Percentiles rank a stretch among this genome's conserved stretches.
Evolutionary conservation across 495 filamentous ascomycete species (phyloP).

Genomic region (Chaetomidium leptoderma): DNA sequence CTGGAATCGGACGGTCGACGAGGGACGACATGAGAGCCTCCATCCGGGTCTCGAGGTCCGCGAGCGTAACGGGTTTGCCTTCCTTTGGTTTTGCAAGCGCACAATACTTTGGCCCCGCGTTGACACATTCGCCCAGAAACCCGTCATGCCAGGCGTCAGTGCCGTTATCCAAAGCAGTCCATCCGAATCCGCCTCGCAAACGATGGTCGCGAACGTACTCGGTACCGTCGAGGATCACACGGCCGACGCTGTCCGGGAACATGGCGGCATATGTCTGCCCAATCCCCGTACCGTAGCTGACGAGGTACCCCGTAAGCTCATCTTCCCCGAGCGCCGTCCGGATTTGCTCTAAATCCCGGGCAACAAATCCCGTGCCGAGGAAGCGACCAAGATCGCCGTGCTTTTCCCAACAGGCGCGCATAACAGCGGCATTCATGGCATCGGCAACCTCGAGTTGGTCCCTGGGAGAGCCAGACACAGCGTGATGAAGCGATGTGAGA

Average conservation of each 20-base stretch:
- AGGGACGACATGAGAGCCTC: constrained; percentile 34
- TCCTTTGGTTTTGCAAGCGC: constrained; percentile 35
- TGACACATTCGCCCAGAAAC: constrained; percentile 46
- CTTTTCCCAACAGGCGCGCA: constrained; percentile 42
- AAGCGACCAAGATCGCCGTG: constrained; percentile 44
- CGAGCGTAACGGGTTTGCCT: constrained; percentile 30
- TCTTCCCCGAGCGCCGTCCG: constrained; percentile 45
- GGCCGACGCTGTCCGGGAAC: constrained; percentile 46
- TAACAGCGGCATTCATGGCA: constrained; percentile 39
- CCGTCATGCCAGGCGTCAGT: constrained; percentile 47
- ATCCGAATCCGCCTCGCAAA: constrained; percentile 42
- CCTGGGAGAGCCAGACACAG: constrained; percentile 30
- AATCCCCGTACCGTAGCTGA: constrained; percentile 66
- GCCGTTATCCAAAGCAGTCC: constrained; percentile 44
- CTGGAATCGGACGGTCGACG: constrained; percentile 31
- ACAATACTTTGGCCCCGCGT: constrained; percentile 42
- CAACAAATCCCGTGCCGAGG: constrained; percentile 42
- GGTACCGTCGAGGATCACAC: constrained; percentile 47
- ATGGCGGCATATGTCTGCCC: constrained; percentile 54
- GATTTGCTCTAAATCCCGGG: constrained; percentile 49
- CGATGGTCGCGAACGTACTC: constrained; percentile 50
- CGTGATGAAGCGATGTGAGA: constrained; percentile 36
- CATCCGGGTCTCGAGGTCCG: constrained; percentile 37
- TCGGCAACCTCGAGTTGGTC: constrained; percentile 39
- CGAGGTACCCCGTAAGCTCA: constrained; percentile 57